Base-by-base conservation (phyloP, 2,329 filamentous ascomycete genomes). In the Trichoderma gracile region DNA sequence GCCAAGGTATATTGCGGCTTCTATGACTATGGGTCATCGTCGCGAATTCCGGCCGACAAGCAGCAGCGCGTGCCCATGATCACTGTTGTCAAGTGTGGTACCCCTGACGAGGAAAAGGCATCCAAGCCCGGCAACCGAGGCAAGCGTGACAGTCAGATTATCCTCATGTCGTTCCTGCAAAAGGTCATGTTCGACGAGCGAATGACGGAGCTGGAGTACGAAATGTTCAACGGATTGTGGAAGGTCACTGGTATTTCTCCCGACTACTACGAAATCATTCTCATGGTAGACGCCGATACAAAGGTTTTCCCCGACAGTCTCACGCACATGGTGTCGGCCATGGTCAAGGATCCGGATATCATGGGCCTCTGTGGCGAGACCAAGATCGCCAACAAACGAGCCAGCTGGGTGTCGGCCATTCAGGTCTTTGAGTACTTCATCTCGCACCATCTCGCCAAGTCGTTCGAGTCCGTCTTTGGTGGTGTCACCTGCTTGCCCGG, bases 121-220 rank as follows among this genome's bases (percentile, higher is more conserved):
- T 84, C 90, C 64, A 99, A 99, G 79, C 92, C 96, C 14, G 95
- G 95, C 71, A 99, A 99, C 79, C 88, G 95, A 79, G 96, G 95
- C 78, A 99, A 99, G 84, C 92, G 95, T 75, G 95, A 99, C 83
- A 97, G 92, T 81, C 95, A 99, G 78, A 97, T 99, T 73, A 95
- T 99, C 71, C 84, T 99, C 69, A 99, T 99, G 95, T 97, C 93
- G 5, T 99, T 99, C 84, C 81, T 99, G 70, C 95, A 99, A 76
- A 99, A 99, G 81, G 95, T 99, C 74, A 99, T 99, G 95, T 99
- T 99, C 73, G 95, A 99, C 76, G 96, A 99, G 79, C 91, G 95
- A 67, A 99, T 99, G 95, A 99, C 96, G 19, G 94, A 99, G 77
- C 89, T 99, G 59, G 95, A 99, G 77, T 99, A 93, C 74, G 95